These are phyloP conservation scores for Epipyxis sp. DNA, from an alignment of 108 stramenopile species.

Conservation along the genomic window DNA sequence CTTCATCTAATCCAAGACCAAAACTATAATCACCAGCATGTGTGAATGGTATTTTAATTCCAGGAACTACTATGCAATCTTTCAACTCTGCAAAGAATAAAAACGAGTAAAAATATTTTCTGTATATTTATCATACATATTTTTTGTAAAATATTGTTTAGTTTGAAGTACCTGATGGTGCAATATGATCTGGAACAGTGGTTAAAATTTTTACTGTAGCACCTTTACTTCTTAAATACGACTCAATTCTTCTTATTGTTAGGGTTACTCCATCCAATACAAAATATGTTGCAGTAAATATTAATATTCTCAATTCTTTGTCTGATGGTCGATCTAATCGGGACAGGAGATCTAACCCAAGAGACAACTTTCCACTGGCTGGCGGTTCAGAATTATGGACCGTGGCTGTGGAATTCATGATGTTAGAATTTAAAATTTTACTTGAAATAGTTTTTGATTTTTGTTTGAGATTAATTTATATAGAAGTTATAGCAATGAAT, in stretches of 20 bases:
- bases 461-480: too few species aligned
- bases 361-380: too few species aligned
- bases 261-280: conserved; percentile 39
- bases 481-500: too few species aligned
- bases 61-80: conserved; percentile 33
- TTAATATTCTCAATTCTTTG: conserved; percentile 30
- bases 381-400: too few species aligned
- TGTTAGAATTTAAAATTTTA: too few species aligned
- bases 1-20: conserved; percentile 11
- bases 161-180: not conserved
- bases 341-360: not conserved
- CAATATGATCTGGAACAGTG: conserved; percentile 26
- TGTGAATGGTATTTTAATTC: conserved; percentile 28
- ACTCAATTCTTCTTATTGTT: conserved; percentile 34
- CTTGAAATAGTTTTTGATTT: too few species aligned
- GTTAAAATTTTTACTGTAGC: conserved; percentile 27
- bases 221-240: conserved; percentile 14
- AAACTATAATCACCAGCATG: conserved; percentile 38
- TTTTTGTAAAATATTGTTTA: not conserved
- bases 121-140: too few species aligned
- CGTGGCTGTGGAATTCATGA: too few species aligned
- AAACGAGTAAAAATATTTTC: too few species aligned
- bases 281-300: conserved; percentile 38
- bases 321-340: not conserved
- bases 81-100: too few species aligned